These are phyloP conservation scores for Aureobasidium sp. DNA, from an alignment of 2,329 filamentous ascomycete genomes.

Conservation along the genomic window DNA sequence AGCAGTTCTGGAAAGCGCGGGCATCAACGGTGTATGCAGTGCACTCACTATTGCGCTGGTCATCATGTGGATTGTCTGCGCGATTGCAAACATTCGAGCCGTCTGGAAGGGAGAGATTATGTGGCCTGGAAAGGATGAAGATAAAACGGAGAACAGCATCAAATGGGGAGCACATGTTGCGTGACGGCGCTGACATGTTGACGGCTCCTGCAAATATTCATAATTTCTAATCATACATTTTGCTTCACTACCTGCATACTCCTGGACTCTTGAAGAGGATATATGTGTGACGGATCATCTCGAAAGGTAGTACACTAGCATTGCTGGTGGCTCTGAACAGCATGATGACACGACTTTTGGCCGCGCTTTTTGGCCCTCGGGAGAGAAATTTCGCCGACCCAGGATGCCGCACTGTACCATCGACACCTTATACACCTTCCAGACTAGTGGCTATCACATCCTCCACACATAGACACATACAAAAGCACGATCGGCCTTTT, in stretches of 20 bases:
- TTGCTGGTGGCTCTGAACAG: neutral
- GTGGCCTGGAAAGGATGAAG: slow-evolving; percentile 56
- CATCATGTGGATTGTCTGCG: slow-evolving; percentile 49
- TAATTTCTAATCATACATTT: neutral
- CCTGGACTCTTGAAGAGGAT: too few relatives aligned
- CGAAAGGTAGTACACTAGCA: neutral
- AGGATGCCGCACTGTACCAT: neutral
- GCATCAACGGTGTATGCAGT: slow-evolving; percentile 48
- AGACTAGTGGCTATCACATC: too few relatives aligned
- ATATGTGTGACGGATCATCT: too few relatives aligned
- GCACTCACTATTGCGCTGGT: slow-evolving; percentile 52
- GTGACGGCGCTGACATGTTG: neutral
- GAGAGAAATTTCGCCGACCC: neutral
- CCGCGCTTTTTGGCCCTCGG: neutral
- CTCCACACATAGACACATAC: too few relatives aligned
- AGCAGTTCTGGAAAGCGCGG: slow-evolving; percentile 45
- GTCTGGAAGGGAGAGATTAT: slow-evolving; percentile 47
- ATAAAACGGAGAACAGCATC: slow-evolving; percentile 32
- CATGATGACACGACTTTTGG: neutral
- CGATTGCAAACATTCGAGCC: slow-evolving; percentile 44
- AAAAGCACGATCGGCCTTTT: too few relatives aligned
- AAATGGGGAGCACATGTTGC: slow-evolving; percentile 8
- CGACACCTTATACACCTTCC: neutral
- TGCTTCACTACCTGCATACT: neutral
- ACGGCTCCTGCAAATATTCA: neutral